Percentiles rank a stretch among this genome's conserved stretches.
These are phyloP conservation scores for Inga oerstediana DNA, from an alignment of 306 rosid genomes.

Conservation along the genomic window DNA sequence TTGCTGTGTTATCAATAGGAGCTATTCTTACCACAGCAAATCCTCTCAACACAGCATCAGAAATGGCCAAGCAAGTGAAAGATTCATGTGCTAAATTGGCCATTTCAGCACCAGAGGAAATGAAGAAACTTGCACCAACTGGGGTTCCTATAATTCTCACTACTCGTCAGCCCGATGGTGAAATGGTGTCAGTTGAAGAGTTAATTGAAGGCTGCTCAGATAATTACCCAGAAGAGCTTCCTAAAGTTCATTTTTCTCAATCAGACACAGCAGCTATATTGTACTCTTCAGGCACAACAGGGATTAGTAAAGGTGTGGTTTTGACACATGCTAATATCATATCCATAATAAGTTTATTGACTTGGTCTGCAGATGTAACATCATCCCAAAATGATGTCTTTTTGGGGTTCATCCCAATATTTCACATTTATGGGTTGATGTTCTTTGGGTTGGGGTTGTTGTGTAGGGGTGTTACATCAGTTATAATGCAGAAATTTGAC, in stretches of 20 bases:
- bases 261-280: slow-evolving; percentile 83
- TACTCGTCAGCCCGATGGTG: slow-evolving; percentile 27
- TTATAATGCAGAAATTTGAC: slow-evolving; percentile 69
- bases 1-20: slow-evolving; percentile 75
- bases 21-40: slow-evolving; percentile 80
- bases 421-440: slow-evolving; percentile 77
- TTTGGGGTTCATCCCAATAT: slow-evolving; percentile 87
- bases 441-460: slow-evolving; percentile 75
- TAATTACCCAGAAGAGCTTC: slow-evolving; percentile 37
- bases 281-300: slow-evolving; percentile 92
- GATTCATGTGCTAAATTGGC: slow-evolving; percentile 79
- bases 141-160: slow-evolving; percentile 69
- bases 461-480: slow-evolving; percentile 56
- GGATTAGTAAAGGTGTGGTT: slow-evolving; percentile 84
- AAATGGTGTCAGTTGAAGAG: slow-evolving; percentile 59
- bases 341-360: slow-evolving; percentile 46
- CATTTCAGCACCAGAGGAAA: slow-evolving; percentile 68
- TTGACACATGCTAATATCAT: slow-evolving; percentile 78
- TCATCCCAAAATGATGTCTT: slow-evolving; percentile 59
- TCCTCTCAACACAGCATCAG: slow-evolving; percentile 70
- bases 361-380: slow-evolving; percentile 57
- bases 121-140: slow-evolving; percentile 60
- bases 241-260: slow-evolving; percentile 45
- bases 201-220: slow-evolving; percentile 62
- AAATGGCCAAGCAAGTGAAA: slow-evolving; percentile 67